Evolutionary conservation across 495 filamentous ascomycete species (phyloP).

Genomic region (Arthonia radiata): DNA sequence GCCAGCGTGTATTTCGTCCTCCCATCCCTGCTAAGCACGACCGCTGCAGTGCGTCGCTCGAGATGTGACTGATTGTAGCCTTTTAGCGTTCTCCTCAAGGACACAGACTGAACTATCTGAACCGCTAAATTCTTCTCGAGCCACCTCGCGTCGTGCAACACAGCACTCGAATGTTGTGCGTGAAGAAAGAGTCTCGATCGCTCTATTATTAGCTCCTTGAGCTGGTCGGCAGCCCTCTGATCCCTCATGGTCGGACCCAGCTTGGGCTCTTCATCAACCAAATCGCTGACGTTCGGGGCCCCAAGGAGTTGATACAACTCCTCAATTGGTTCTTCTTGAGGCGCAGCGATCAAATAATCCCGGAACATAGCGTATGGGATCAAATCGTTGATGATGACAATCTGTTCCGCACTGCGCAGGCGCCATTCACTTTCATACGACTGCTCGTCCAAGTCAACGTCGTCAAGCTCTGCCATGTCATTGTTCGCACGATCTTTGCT

Average conservation of each 20-base stretch:
- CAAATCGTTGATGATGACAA: slow-evolving; percentile 70
- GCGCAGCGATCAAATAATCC: slow-evolving; percentile 52
- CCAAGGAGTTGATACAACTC: slow-evolving; percentile 51
- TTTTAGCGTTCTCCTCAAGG: slow-evolving; percentile 44
- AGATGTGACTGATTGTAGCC: slow-evolving; percentile 38
- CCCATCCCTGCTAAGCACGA: slow-evolving; percentile 26
- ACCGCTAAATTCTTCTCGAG: slow-evolving; percentile 65
- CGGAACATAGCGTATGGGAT: slow-evolving; percentile 67
- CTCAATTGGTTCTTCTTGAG: slow-evolving; percentile 69
- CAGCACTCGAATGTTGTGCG: slow-evolving; percentile 35
- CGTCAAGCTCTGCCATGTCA: slow-evolving; percentile 13
- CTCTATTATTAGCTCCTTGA: slow-evolving; percentile 62
- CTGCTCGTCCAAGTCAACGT: slow-evolving; percentile 34
- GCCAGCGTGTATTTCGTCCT: slow-evolving; percentile 23
- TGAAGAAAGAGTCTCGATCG: slow-evolving; percentile 71
- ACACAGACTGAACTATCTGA: slow-evolving; percentile 47
- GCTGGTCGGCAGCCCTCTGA: slow-evolving; percentile 25
- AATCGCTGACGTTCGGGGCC: slow-evolving; percentile 27
- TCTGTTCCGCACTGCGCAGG: slow-evolving; percentile 38
- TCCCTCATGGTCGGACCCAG: slow-evolving; percentile 27
- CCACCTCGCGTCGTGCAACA: slow-evolving; percentile 72
- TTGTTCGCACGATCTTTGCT: too few species aligned
- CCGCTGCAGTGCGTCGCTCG: slow-evolving; percentile 44
- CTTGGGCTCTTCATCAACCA: slow-evolving; percentile 33
- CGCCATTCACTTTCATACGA: slow-evolving; percentile 53